Conservation (phyloP, 257 asterid genomes). For the Handroanthus guayacan region DNA sequence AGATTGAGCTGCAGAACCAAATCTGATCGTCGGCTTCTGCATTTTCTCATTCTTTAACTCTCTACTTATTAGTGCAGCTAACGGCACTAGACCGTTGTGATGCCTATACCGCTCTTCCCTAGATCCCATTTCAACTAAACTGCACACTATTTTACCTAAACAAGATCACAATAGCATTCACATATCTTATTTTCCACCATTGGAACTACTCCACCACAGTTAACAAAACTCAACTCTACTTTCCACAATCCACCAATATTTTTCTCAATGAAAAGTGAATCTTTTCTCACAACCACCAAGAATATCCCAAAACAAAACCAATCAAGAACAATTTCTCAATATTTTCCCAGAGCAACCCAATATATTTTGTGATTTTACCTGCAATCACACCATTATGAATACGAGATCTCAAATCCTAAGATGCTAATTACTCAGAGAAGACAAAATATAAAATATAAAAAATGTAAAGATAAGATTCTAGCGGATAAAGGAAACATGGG, state of each 20-base stretch:
- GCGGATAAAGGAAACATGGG: constrained; percentile 38
- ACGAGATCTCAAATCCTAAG: constrained; percentile 27
- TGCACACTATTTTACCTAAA: background rate
- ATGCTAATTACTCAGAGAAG: background rate
- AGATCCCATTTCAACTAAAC: constrained; percentile 53
- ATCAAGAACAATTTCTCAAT: constrained; percentile 18
- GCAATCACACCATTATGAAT: constrained; percentile 36
- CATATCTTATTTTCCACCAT: constrained; percentile 26
- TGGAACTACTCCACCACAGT: constrained; percentile 1
- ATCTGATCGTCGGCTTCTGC: constrained; percentile 79
- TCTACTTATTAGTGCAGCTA: constrained; percentile 69
- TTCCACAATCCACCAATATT: constrained; percentile 26
- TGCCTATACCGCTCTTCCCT: constrained; percentile 60
- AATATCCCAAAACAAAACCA: constrained; percentile 32
- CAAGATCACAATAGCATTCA: background rate
- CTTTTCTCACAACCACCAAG: constrained; percentile 17
- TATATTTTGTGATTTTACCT: constrained; percentile 32
- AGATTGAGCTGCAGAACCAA: constrained; percentile 76
- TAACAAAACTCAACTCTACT: background rate
- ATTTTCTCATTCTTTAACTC: constrained; percentile 76
- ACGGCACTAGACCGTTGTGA: constrained; percentile 66
- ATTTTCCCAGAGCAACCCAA: constrained; percentile 10
- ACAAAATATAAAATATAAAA: constrained; percentile 21
- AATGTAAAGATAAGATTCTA: constrained; percentile 32
- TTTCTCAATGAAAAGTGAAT: constrained; percentile 25